Base-by-base conservation (phyloP, 2,329 filamentous ascomycete species). In the Monosporascus sp. region DNA sequence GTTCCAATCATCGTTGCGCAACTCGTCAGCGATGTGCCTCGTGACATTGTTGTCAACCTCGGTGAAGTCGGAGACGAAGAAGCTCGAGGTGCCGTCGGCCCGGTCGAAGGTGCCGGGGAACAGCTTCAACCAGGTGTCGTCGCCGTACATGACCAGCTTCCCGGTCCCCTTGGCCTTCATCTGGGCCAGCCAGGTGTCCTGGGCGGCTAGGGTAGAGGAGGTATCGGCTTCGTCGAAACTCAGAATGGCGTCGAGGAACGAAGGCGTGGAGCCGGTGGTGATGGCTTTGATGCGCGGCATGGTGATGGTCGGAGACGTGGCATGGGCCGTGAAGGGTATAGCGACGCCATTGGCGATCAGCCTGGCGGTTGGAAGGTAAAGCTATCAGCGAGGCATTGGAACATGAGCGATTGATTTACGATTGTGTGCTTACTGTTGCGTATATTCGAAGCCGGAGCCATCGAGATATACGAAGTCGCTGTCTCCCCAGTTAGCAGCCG, bases 11-110 rank as follows among this genome's bases (percentile, higher is more conserved):
- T 83, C 73, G 41, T 83, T 85, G 53, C 76, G 71, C 55, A 99
- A 77, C 72, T 97, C 93, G 37, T 75, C 75, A 5, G 87, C 80
- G 51, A 99, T 78, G 74, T 99, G 91, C 57, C 94, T 84, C 3
- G 94, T 99, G 62, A 99, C 94, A 70, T 99, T 99, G 68, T 91
- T 87, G 73, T 99, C 94, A 59, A 99, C 95, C 75, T 99, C 92
- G 49, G 90, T 95, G 66, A 97, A 99, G 70, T 99, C 94, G 70
- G 94, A 91, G 63, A 99, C 94, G 71, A 97, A 99, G 71, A 99
- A 99, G 74, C 93, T 97, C 53, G 91, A 91, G 2, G 94, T 99
- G 48, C 95, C 94, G 71, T 99, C 95, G 49, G 85, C 79, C 41
- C 92, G 85, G 61, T 87, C 84, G 73, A 99, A 99, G 48, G 88